Evolutionary conservation across 2,329 filamentous ascomycete genomes (phyloP).

Genomic region (Aspergillus fructus): DNA sequence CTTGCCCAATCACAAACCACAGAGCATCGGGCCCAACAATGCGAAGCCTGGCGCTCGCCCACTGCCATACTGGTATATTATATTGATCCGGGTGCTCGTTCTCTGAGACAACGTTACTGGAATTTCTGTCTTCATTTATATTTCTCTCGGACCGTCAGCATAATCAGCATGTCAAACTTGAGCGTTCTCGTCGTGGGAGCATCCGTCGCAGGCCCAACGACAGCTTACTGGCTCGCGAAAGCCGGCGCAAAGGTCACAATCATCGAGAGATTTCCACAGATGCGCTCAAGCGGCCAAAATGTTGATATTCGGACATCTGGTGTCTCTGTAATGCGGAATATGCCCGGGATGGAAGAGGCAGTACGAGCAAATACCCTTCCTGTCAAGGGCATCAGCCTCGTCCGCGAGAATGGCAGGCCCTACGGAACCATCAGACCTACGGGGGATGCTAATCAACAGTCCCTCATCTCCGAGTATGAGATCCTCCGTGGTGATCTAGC

Average conservation of each 20-base stretch:
- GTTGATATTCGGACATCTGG: not conserved
- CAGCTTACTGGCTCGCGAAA: conserved; percentile 2
- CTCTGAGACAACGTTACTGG: no score
- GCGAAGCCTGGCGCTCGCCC: no score
- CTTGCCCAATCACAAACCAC: no score
- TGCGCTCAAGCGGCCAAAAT: not conserved
- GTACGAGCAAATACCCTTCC: not conserved
- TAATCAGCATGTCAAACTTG: not conserved
- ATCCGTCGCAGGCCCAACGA: not conserved
- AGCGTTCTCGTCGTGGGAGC: not conserved
- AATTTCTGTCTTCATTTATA: no score
- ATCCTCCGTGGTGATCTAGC: not conserved
- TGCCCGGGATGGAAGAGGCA: not conserved
- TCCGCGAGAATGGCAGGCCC: not conserved
- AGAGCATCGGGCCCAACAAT: no score
- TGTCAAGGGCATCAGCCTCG: not conserved
- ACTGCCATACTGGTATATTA: no score
- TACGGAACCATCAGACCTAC: not conserved
- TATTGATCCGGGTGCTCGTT: no score
- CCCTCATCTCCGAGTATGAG: not conserved
- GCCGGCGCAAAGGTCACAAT: not conserved
- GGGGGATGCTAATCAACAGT: not conserved
- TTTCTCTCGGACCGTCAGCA: no score
- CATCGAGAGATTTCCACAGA: not conserved
- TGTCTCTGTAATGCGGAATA: not conserved